phyloP scores from a whole-genome alignment of 139 green algal species.

The Micractinium sp. region DNA sequence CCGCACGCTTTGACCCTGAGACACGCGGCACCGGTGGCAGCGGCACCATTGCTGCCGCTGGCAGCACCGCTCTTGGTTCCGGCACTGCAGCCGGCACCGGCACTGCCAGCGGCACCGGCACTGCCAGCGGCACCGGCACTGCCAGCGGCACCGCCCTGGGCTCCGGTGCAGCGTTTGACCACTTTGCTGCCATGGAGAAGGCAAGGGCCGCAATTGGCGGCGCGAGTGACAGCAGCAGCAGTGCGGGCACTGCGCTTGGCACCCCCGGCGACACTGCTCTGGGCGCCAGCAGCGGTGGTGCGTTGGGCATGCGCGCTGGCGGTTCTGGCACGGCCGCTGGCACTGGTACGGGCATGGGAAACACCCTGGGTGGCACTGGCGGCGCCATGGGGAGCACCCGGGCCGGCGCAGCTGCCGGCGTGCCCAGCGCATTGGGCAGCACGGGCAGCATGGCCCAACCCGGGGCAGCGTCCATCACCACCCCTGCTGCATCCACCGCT shows the following conservation, averaged over 20 bases:
- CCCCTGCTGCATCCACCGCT: too few species aligned
- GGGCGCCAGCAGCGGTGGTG: background rate
- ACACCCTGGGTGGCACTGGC: background rate
- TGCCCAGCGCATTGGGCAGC: too few species aligned
- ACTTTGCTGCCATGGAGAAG: background rate
- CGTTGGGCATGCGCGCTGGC: background rate
- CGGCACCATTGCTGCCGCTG: background rate
- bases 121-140: background rate
- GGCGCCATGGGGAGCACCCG: too few species aligned
- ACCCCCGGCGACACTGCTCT: background rate
- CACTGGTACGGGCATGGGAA: background rate
- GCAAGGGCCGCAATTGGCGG: background rate
- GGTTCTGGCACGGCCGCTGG: too few species aligned
- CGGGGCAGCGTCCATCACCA: too few species aligned
- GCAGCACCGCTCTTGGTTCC: background rate
- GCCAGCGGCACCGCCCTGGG: background rate
- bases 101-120: background rate
- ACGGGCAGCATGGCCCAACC: too few species aligned
- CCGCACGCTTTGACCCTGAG: background rate
- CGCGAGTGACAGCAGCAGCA: background rate
- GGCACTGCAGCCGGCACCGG: background rate
- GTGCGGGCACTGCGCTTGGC: background rate
- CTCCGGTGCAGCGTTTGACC: background rate
- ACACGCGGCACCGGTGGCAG: background rate
- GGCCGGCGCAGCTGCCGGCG: too few species aligned